Evolutionary conservation across 2,329 filamentous ascomycete genomes (phyloP), one percentile per base, ranked within the genome.

Genomic region (Mycosphaerelloides madeirae): DNA sequence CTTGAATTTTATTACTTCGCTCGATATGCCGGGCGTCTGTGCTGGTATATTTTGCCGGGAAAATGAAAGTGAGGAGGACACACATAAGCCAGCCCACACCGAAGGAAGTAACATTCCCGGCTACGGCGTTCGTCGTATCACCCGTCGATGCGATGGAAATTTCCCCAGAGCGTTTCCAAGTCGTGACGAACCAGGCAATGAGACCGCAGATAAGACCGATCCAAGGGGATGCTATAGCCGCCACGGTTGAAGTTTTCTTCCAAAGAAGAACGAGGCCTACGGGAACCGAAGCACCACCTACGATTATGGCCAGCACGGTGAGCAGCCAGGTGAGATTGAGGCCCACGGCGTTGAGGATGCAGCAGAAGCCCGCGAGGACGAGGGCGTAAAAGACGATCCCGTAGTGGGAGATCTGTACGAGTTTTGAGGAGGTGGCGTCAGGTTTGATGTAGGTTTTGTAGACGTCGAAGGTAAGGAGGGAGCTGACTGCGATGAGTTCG

Each of bases 181-280:
- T 52, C 7, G 61, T 61, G 15, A 61, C 62, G 1, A 76, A 61
- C 72, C 72, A 75, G 29, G 72, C 67, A 2, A 64, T 63, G 2
- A 74, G 52, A 0, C 71, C 72, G 0, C 65, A 67, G 14, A 63
- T 44, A 42, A 73, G 67, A 3, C 72, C 73, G 1, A 74, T 55
- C 4, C 73, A 66, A 0, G 72, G 70, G 0, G 71, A 69, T 4
- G 71, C 55, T 1, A 74, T 67, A 0, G 72, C 70, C 0, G 72
- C 73, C 2, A 68, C 49, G 12, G 64, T 65, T 0, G 71, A 72
- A 56, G 75, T 73, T 1, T 69, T 56, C 1, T 65, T 66, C 72
- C 71, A 75, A 19, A 68, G 59, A 0, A 75, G 55, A 0, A 71
- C 68, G 3, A 74, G 54, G 1, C 68, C 66, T 3, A 73, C 57